Evolutionary conservation across 805 yeast genomes (phyloP).

Genomic region (Lipomyces sp.): DNA sequence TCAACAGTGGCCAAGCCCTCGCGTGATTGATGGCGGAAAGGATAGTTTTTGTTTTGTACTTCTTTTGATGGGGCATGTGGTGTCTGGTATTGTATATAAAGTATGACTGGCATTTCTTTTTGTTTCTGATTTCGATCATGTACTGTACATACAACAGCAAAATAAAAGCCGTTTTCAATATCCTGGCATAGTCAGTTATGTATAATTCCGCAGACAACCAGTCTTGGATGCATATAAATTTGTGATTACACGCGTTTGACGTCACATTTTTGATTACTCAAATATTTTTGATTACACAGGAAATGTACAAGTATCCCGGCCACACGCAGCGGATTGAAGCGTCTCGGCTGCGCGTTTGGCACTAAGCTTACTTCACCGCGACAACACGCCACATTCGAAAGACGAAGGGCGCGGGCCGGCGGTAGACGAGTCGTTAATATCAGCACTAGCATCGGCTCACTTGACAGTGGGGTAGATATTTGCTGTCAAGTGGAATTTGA

Average conservation of each 20-base stretch:
- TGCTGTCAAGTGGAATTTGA: constrained; percentile 26
- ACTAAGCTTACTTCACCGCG: constrained; percentile 18
- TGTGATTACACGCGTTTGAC: no score
- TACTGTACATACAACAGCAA: neutral
- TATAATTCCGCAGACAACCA: no score
- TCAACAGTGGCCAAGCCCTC: constrained; percentile 48
- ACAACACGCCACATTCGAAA: neutral
- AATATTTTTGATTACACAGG: no score
- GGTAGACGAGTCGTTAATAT: constrained; percentile 8
- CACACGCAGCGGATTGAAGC: no score
- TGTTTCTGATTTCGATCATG: no score
- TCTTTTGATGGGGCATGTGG: neutral
- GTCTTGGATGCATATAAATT: no score
- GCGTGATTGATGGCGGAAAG: constrained; percentile 28
- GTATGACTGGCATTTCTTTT: no score
- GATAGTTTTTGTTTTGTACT: neutral
- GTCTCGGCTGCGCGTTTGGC: constrained; percentile 10
- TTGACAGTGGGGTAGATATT: constrained; percentile 9
- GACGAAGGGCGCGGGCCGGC: neutral
- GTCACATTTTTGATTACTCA: no score
- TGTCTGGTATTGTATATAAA: neutral
- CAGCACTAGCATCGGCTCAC: constrained; percentile 30
- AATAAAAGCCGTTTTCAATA: neutral
- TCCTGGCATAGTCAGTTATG: neutral
- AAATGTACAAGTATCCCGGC: no score